Conservation (phyloP, 495 filamentous ascomycete species). For the Penicillium cosmopolitanum region DNA sequence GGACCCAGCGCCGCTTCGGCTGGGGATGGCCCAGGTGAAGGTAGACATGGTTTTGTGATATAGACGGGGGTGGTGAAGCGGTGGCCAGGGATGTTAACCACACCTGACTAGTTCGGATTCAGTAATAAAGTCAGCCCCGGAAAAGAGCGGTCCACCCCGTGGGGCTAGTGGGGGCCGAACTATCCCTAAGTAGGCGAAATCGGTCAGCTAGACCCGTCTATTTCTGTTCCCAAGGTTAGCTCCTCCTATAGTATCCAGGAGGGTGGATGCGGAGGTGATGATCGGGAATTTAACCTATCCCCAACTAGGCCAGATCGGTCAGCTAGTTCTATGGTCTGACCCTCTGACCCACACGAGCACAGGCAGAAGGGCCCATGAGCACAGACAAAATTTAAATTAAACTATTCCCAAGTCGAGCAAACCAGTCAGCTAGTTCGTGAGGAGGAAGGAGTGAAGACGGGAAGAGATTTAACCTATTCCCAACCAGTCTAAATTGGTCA, state of each 20-base stretch:
- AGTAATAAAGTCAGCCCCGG: constrained; percentile 14
- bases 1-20: neutral
- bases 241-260: too few relatives aligned
- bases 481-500: neutral
- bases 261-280: too few relatives aligned
- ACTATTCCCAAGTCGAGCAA: too few relatives aligned
- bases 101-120: constrained; percentile 4
- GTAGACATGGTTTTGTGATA: neutral
- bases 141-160: neutral
- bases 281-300: neutral
- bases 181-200: neutral
- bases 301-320: neutral
- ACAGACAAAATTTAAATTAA: too few relatives aligned
- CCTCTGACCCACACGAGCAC: too few relatives aligned
- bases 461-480: neutral
- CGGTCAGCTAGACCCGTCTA: neutral
- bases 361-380: too few relatives aligned
- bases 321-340: neutral
- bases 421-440: too few relatives aligned
- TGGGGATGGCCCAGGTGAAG: neutral
- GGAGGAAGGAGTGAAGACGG: too few relatives aligned
- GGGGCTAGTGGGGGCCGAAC: neutral
- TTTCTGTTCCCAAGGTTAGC: too few relatives aligned
- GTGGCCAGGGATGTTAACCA: neutral
- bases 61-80: neutral